These are phyloP conservation scores for Cystofilobasidium macerans DNA, from an alignment of 768 basidiomycete species.

Conservation along the genomic window DNA sequence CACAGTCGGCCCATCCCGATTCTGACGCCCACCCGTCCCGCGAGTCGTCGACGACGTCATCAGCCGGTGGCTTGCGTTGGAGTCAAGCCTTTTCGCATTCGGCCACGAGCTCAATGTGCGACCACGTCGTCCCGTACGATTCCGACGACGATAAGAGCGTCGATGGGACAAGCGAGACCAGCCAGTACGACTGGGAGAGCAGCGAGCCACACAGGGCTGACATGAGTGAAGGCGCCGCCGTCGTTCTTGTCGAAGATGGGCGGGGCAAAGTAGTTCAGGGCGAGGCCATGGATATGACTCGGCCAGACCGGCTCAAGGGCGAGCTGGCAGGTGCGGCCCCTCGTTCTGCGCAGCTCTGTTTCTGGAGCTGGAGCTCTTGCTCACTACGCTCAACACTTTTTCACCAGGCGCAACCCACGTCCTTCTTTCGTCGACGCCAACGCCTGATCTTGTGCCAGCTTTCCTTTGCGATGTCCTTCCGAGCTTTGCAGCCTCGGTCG, in stretches of 20 bases:
- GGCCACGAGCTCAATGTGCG: background rate
- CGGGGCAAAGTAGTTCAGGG: slow-evolving; percentile 15
- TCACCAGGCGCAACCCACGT: slow-evolving; percentile 80
- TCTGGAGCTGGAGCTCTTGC: too few species aligned
- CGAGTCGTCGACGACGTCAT: slow-evolving; percentile 1
- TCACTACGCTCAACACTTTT: slow-evolving; percentile 1
- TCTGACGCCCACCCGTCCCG: background rate
- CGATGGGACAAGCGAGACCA: slow-evolving; percentile 18
- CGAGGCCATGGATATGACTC: slow-evolving; percentile 8
- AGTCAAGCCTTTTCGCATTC: background rate
- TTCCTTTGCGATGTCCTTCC: slow-evolving; percentile 64
- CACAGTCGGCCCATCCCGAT: background rate
- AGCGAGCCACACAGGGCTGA: background rate
- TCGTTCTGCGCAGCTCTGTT: background rate
- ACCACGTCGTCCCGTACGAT: slow-evolving; percentile 3
- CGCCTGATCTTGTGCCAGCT: slow-evolving; percentile 62
- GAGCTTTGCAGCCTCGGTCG: slow-evolving; percentile 60
- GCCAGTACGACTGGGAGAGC: slow-evolving; percentile 20
- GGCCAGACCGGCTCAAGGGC: background rate
- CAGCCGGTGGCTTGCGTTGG: slow-evolving; percentile 4
- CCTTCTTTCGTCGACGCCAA: slow-evolving; percentile 67
- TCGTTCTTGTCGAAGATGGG: slow-evolving; percentile 18
- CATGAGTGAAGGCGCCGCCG: slow-evolving; percentile 7
- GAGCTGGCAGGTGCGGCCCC: background rate
- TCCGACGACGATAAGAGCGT: slow-evolving; percentile 10